Evolutionary conservation across 768 basidiomycete species (phyloP), one percentile per base, ranked within the genome.

Genomic region (Mycena capillaripes): DNA sequence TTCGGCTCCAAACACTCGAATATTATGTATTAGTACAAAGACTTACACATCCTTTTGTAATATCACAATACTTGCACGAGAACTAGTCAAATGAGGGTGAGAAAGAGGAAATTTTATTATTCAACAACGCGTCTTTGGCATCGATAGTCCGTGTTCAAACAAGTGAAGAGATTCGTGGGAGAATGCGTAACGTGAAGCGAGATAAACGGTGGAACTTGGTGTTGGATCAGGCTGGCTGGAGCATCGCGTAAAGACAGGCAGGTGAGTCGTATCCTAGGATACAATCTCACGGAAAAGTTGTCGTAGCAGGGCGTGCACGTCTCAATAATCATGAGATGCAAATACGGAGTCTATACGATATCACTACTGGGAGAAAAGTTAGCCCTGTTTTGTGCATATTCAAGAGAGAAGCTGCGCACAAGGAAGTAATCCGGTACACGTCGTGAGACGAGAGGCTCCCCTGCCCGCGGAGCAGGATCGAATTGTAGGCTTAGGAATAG

Each of bases 391-490:
- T 52, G 65, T 21, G 14, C 38, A 14, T 11, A 16, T 19, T 46
- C 27, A n/a, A 61, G 55, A 42, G 48, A 27, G 57, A 46, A 46
- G 34, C 38, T n/a, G 86, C 92, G 79, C 79, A 96, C 95, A 81
- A 96, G 89, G 90, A 96, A 96, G 84, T 96, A 96, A 84, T 96
- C 95, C 79, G 95, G 95, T 84, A 96, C 95, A 82, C 95, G 93
- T 84, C 95, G 90, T 80, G 97, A 97, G 75, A 99, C 98, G 71
- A 99, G 92, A 58, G 98, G 98, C 83, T 99, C 98, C 77, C 98
- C 98, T 79, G 97, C 97, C 82, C 98, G 89, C 78, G 98, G 98
- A 77, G 98, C 98, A 80, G 98, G 98, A 85, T 99, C 98, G 84
- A 99, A 99, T 91, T 99, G 98, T 84, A 99, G 90, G 94, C 97